phyloP scores from a whole-genome alignment of 805 yeast genomes.

The Komagataella pastoris region DNA sequence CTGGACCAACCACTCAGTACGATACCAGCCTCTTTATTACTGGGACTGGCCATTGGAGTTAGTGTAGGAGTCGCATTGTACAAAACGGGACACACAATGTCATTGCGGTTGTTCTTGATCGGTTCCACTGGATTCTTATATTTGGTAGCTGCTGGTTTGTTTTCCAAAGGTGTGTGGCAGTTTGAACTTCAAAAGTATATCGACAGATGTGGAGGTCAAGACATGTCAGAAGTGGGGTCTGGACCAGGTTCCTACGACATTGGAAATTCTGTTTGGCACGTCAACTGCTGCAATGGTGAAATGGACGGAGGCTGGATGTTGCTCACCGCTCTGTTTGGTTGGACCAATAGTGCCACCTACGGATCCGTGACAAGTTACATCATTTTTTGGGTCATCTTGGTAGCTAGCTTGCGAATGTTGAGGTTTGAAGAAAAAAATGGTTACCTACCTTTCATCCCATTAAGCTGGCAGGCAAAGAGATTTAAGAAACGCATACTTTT shows the following conservation, averaged over 20 bases:
- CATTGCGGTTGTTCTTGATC: slow-evolving; percentile 27
- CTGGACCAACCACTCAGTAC: slow-evolving; percentile 28
- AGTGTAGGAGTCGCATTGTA: slow-evolving; percentile 24
- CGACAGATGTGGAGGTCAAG: slow-evolving; percentile 27
- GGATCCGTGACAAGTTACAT: slow-evolving; percentile 28
- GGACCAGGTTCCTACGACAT: slow-evolving; percentile 38
- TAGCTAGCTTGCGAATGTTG: slow-evolving; percentile 15
- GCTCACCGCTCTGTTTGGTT: slow-evolving; percentile 29
- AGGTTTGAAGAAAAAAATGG: slow-evolving; percentile 42
- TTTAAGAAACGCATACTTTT: slow-evolving; percentile 21
- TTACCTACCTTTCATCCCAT: slow-evolving; percentile 41
- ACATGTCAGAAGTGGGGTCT: slow-evolving; percentile 31
- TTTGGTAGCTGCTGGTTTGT: slow-evolving; percentile 30
- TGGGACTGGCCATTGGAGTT: slow-evolving; percentile 23
- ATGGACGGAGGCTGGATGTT: slow-evolving; percentile 36
- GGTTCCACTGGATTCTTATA: slow-evolving; percentile 29
- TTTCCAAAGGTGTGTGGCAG: slow-evolving; percentile 32
- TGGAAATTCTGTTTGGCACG: slow-evolving; percentile 31
- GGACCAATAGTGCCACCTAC: slow-evolving; percentile 35
- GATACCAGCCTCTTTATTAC: slow-evolving; percentile 15
- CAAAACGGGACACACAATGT: slow-evolving; percentile 27
- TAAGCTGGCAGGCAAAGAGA: slow-evolving; percentile 39
- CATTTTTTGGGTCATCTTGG: slow-evolving; percentile 23
- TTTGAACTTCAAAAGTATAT: slow-evolving; percentile 29
- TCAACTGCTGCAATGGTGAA: slow-evolving; percentile 34